A percentile compares a stretch with the other conserved stretches of the same genome.
phyloP scores from a whole-genome alignment of 2,329 filamentous ascomycete genomes.

The Penicillium glabrum region DNA sequence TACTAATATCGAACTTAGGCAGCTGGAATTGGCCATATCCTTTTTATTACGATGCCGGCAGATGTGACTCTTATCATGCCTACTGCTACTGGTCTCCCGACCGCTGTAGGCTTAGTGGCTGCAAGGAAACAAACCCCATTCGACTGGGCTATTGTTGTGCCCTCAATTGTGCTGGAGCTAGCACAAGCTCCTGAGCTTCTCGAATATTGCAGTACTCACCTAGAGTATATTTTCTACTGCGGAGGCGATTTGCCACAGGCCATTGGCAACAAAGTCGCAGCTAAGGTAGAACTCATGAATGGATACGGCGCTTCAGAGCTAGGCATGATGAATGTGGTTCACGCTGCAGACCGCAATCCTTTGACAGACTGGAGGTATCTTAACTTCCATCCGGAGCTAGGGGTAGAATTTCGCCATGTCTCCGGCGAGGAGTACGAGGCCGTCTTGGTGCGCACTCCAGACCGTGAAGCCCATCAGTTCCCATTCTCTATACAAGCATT shows the following conservation, averaged over 20 bases:
- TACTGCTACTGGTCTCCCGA: slow-evolving; percentile 10
- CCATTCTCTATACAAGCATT: not conserved
- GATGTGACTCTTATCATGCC: not conserved
- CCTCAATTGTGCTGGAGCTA: slow-evolving; percentile 35
- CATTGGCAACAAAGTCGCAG: slow-evolving; percentile 35
- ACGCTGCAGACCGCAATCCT: slow-evolving; percentile 15
- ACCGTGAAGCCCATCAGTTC: slow-evolving; percentile 21
- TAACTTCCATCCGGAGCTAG: slow-evolving; percentile 30
- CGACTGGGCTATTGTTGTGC: slow-evolving; percentile 1
- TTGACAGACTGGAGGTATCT: slow-evolving; percentile 36
- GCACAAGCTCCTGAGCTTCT: slow-evolving; percentile 21
- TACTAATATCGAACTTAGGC: too few species aligned
- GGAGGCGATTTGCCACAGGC: slow-evolving; percentile 39
- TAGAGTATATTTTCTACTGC: slow-evolving; percentile 36
- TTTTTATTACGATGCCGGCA: not conserved
- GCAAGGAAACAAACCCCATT: not conserved
- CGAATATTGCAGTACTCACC: slow-evolving; percentile 26
- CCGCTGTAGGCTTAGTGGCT: not conserved
- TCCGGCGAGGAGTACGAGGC: slow-evolving; percentile 35
- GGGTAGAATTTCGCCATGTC: slow-evolving; percentile 23
- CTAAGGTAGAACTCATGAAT: slow-evolving; percentile 34
- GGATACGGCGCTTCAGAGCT: slow-evolving; percentile 37
- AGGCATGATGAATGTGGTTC: slow-evolving; percentile 9
- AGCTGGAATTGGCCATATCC: too few species aligned
- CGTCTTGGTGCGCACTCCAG: slow-evolving; percentile 26